Conservation (phyloP, 192 early-diverging fungal species). For the Coemansia sp. region DNA sequence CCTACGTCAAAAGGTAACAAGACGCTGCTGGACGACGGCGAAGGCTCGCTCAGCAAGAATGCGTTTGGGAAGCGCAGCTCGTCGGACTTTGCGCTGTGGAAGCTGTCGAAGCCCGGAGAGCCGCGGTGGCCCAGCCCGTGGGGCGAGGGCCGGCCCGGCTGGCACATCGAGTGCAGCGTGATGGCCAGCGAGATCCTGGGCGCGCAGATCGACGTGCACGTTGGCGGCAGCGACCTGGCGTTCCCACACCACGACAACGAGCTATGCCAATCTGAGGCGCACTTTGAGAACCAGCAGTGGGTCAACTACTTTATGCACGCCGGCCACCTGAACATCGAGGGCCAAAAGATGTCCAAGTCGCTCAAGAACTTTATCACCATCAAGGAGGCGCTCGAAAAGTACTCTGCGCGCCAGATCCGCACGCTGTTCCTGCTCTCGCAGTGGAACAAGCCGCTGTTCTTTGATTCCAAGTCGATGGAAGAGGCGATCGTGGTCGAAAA, state of each 20-base stretch:
- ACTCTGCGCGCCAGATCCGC: constrained; percentile 83
- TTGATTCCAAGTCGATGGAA: constrained; percentile 67
- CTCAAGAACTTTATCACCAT: constrained; percentile 99
- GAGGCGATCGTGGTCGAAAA: constrained; percentile 78
- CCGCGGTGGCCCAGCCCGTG: constrained; percentile 93
- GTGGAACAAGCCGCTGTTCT: constrained; percentile 89
- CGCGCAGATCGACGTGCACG: constrained; percentile 88
- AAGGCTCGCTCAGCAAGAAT: constrained; percentile 77
- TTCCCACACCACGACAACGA: constrained; percentile 99
- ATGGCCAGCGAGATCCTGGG: constrained; percentile 95
- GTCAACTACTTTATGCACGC: constrained; percentile 98
- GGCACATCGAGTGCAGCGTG: constrained; percentile 99
- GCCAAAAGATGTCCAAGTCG: constrained; percentile 97
- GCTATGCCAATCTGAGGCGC: constrained; percentile 92
- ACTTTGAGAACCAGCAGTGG: constrained; percentile 90
- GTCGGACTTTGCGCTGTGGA: constrained; percentile 97
- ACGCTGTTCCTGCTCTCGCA: constrained; percentile 84
- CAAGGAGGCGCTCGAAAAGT: constrained; percentile 78
- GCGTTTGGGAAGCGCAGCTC: constrained; percentile 64
- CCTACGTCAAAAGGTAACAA: constrained; percentile 84
- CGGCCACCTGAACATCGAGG: constrained; percentile 93
- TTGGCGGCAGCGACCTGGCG: constrained; percentile 91
- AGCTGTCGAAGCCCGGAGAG: constrained; percentile 89
- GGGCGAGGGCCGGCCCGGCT: constrained; percentile 92
- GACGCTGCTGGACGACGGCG: constrained; percentile 78